Conservation (phyloP, 78 protist species). For the Dictyostelium firmibasis region DNA sequence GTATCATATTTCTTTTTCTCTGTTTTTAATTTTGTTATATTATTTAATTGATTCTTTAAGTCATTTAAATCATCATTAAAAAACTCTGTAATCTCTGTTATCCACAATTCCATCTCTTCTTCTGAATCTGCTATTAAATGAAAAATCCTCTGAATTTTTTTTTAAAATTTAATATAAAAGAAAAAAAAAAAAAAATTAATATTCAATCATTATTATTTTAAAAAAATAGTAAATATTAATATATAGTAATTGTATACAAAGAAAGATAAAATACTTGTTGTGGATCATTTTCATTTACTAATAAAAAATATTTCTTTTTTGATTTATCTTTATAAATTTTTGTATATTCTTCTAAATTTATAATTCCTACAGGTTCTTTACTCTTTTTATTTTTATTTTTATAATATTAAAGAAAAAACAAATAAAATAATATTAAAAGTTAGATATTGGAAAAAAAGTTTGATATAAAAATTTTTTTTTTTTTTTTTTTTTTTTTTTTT, state of each 20-base stretch:
- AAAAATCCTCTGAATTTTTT: background rate
- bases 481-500: no score
- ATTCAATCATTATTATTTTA: no score
- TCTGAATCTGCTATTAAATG: conserved; percentile 50
- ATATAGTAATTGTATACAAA: background rate
- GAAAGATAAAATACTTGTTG: background rate
- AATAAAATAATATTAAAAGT: background rate
- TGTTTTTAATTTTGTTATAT: background rate
- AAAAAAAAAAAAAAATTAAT: no score
- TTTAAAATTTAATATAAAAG: no score
- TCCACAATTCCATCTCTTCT: conserved; percentile 34
- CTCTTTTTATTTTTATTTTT: background rate
- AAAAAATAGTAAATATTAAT: no score
- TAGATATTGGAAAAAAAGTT: background rate
- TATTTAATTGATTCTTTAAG: conserved; percentile 29
- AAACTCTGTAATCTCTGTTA: conserved; percentile 18
- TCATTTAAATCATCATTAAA: conserved; percentile 62
- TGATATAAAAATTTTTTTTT: background rate
- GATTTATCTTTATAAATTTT: conserved; percentile 43
- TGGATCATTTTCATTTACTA: conserved; percentile 50
- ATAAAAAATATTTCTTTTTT: conserved; percentile 34
- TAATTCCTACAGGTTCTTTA: conserved; percentile 12
- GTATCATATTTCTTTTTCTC: conserved; percentile 1
- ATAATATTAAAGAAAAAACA: background rate
- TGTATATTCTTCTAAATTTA: conserved; percentile 42